Evolutionary conservation across 2,329 filamentous ascomycete genomes (phyloP).

Genomic region (Fusarium odoratissimum): DNA sequence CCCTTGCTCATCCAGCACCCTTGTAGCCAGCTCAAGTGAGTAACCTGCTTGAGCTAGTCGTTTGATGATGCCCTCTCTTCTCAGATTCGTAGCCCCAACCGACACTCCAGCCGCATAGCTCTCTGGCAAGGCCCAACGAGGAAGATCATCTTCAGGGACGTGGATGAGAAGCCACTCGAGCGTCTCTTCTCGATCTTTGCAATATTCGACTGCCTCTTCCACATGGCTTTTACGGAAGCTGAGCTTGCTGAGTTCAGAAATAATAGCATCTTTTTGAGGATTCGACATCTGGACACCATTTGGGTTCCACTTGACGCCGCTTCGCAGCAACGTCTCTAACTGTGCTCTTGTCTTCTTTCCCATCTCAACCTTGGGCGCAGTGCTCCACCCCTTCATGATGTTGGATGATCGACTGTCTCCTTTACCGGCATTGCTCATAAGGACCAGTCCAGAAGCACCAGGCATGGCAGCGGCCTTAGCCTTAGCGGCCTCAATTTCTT

Average conservation of each 20-base stretch:
- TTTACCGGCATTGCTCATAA: slow-evolving; percentile 59
- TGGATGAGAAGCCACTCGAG: slow-evolving; percentile 97
- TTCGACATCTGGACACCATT: slow-evolving; percentile 74
- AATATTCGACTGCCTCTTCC: slow-evolving; percentile 86
- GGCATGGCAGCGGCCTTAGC: slow-evolving; percentile 75
- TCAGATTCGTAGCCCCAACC: slow-evolving; percentile 84
- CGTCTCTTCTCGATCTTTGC: slow-evolving; percentile 91
- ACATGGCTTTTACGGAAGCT: slow-evolving; percentile 92
- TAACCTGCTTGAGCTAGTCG: slow-evolving; percentile 86
- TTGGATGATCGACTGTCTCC: slow-evolving; percentile 52
- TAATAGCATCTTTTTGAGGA: slow-evolving; percentile 66
- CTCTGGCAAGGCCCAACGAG: slow-evolving; percentile 89
- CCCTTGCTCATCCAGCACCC: slow-evolving; percentile 75
- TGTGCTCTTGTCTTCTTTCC: slow-evolving; percentile 81
- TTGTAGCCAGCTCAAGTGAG: slow-evolving; percentile 83
- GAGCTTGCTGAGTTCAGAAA: slow-evolving; percentile 79
- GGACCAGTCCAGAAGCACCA: slow-evolving; percentile 65
- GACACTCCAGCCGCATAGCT: slow-evolving; percentile 91
- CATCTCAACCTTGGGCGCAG: slow-evolving; percentile 92
- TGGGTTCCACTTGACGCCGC: slow-evolving; percentile 88
- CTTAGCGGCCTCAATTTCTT: slow-evolving; percentile 74
- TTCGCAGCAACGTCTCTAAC: slow-evolving; percentile 82
- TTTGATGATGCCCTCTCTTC: slow-evolving; percentile 83
- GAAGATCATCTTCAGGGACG: slow-evolving; percentile 96
- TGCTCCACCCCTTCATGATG: slow-evolving; percentile 80